These are phyloP conservation scores for Arthroderma sp. DNA, from an alignment of 2,329 filamentous ascomycete species.

Conservation along the genomic window DNA sequence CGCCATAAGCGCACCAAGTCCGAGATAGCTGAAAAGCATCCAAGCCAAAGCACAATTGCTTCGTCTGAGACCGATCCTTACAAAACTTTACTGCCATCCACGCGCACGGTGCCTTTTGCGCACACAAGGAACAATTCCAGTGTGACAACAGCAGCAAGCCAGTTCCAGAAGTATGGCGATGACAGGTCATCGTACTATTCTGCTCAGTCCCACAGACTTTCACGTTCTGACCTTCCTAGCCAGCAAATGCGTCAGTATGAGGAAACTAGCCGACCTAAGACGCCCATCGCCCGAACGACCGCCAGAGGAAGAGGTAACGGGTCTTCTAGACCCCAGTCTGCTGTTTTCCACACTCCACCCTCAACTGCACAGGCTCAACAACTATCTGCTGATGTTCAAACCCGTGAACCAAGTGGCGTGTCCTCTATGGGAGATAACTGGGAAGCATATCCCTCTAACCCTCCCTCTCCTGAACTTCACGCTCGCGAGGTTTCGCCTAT, in stretches of 20 bases:
- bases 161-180: conserved; percentile 36
- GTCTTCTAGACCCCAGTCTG: conserved; percentile 24
- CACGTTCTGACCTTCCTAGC: conserved; percentile 23
- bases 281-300: conserved; percentile 19
- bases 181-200: conserved; percentile 39
- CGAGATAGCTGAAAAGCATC: conserved; percentile 50
- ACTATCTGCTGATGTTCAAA: conserved; percentile 18
- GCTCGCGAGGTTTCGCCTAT: conserved; percentile 7
- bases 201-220: conserved; percentile 30
- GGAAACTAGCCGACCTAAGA: conserved; percentile 21
- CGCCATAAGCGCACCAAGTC: conserved; percentile 64
- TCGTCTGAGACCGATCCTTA: conserved; percentile 30
- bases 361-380: conserved; percentile 19
- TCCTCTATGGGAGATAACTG: conserved; percentile 29
- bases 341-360: conserved; percentile 21
- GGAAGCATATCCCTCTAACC: conserved; percentile 29
- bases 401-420: conserved; percentile 26
- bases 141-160: conserved; percentile 36
- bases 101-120: conserved; percentile 59
- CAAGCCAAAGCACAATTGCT: conserved; percentile 40
- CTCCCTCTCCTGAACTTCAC: conserved; percentile 19
- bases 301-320: conserved; percentile 22
- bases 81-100: conserved; percentile 24
- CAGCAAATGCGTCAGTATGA: conserved; percentile 24
- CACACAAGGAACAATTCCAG: conserved; percentile 59